Conservation (phyloP, 2,329 filamentous ascomycete genomes). For the Epichloe baconii region DNA sequence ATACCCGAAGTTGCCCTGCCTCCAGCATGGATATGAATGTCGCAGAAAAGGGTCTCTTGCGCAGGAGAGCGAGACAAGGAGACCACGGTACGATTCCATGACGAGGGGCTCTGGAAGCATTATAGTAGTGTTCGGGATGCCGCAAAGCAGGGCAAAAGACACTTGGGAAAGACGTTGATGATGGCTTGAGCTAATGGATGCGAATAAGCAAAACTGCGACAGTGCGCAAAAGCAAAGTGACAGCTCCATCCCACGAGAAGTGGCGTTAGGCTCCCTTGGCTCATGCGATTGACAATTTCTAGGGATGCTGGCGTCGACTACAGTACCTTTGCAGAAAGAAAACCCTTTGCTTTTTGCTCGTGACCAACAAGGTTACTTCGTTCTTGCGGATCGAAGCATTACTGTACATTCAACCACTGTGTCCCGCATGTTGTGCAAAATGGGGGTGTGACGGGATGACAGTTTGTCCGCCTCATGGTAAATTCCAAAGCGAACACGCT, state of each 20-base stretch:
- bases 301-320: background rate
- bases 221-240: constrained; percentile 7
- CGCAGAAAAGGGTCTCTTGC: background rate
- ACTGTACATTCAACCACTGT: background rate
- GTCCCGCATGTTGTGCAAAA: background rate
- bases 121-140: constrained; percentile 5
- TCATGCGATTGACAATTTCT: background rate
- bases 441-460: background rate
- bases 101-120: constrained; percentile 3
- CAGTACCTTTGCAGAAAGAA: background rate
- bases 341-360: background rate
- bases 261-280: background rate
- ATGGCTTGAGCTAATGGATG: constrained; percentile 1
- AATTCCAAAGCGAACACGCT: background rate
- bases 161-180: background rate
- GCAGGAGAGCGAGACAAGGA: constrained; percentile 5
- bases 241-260: background rate
- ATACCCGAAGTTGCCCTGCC: background rate
- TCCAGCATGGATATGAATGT: constrained; percentile 1
- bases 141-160: constrained; percentile 4
- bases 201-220: constrained; percentile 5
- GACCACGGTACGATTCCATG: constrained; percentile 1
- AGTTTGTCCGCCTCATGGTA: background rate
- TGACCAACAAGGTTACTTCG: background rate
- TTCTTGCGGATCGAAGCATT: background rate